Evolutionary conservation across 257 asterid genomes (phyloP), one percentile per base, ranked within the genome.

Genomic region (Solanum verrucosum): DNA sequence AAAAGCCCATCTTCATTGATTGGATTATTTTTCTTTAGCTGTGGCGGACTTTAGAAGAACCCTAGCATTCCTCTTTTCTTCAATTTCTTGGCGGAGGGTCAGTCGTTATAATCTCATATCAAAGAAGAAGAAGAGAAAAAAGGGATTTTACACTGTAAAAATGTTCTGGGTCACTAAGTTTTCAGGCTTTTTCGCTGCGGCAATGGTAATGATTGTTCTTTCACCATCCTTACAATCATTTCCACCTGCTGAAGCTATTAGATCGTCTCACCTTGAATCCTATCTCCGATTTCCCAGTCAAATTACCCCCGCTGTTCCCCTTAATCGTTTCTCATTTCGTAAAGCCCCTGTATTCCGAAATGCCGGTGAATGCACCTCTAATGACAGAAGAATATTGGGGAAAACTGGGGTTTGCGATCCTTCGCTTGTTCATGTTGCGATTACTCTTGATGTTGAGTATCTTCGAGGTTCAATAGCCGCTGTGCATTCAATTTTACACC

Each of bases 201-300:
- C 98, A 67, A 90, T 96, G 96, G 92, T 92, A 88, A 89, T 93
- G 92, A 87, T 96, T 83, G 94, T 96, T 34, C 89, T 95, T 23
- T 94, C 98, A 10, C 98, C 98, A 9, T 96, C 99, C 0, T 88
- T 96, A 2, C 99, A 95, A 81, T 94, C 98, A 13, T 95, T 94
- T 9, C 98, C 97, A 5, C 99, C 99, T 13, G 99, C 98, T 8
- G 99, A 96, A 92, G 99, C 99, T 68, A 96, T 95, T 74, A 92
- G 93, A 85, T 96, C 98, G 1, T 94, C 98, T 14, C 88, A 91
- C 88, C 88, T 88, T 21, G 93, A 93, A 34, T 89, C 91, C 70
- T 79, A 92, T 88, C 92, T 90, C 86, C 86, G 89, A 23, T 88
- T 87, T n/a, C 29, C 87, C 63, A 83, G 74, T 20, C 87, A 83